Percentiles rank a stretch among this genome's conserved stretches.
Evolutionary conservation across 2,329 filamentous ascomycete genomes (phyloP).

Genomic region (Pleomassaria siparia): DNA sequence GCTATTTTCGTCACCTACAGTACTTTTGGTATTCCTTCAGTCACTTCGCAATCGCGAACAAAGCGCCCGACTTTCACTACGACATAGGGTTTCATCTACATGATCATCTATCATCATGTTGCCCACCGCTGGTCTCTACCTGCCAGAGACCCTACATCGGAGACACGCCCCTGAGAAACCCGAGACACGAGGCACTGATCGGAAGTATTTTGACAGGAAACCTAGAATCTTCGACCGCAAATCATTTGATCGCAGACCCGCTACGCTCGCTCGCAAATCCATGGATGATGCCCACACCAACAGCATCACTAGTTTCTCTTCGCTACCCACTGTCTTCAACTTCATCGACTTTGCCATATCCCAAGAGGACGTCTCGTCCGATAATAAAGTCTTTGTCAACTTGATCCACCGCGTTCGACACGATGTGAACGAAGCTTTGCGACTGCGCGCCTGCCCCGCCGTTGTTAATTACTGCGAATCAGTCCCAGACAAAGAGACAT

Average conservation of each 20-base stretch:
- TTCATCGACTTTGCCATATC: constrained; percentile 30
- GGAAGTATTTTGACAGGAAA: constrained; percentile 17
- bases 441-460: constrained; percentile 22
- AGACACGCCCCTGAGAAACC: constrained; percentile 2
- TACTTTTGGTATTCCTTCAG: background rate
- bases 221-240: constrained; percentile 10
- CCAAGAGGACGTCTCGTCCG: constrained; percentile 24
- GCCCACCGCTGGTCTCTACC: constrained; percentile 17
- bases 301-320: constrained; percentile 15
- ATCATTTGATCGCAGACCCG: constrained; percentile 4
- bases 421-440: constrained; percentile 29
- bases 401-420: constrained; percentile 30
- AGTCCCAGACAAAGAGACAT: constrained; percentile 24
- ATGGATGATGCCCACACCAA: constrained; percentile 15
- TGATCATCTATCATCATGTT: constrained; percentile 2
- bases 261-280: constrained; percentile 1
- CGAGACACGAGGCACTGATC: background rate
- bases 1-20: background rate
- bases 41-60: background rate
- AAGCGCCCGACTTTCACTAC: background rate
- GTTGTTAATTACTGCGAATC: constrained; percentile 24
- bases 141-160: constrained; percentile 21
- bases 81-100: background rate
- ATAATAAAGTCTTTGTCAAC: constrained; percentile 24
- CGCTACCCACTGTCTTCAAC: constrained; percentile 27